These are phyloP conservation scores for Amylocarpus encephaloides DNA, from an alignment of 2,329 filamentous ascomycete genomes.

Conservation along the genomic window DNA sequence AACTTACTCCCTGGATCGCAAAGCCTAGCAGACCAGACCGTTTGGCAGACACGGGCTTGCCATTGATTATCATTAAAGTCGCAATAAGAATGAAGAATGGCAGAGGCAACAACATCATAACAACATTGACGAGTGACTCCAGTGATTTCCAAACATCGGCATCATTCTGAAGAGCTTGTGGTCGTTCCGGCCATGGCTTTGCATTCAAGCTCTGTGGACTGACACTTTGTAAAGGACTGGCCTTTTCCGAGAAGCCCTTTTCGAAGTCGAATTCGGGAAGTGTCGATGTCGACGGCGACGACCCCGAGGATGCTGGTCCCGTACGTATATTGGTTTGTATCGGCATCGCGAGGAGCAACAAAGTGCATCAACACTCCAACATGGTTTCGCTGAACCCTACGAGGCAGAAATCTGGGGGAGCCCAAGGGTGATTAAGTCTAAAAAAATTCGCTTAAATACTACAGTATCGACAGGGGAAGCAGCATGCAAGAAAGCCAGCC, in stretches of 20 bases:
- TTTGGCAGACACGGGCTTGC: slow-evolving; percentile 10
- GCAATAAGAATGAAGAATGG: slow-evolving; percentile 19
- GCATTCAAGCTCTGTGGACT: slow-evolving; percentile 15
- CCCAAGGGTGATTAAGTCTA: background rate
- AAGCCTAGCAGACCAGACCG: slow-evolving; percentile 13
- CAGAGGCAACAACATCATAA: slow-evolving; percentile 18
- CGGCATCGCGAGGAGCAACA: background rate
- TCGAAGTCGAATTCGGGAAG: slow-evolving; percentile 7
- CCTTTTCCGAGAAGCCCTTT: slow-evolving; percentile 11
- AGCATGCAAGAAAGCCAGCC: background rate
- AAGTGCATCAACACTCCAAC: background rate
- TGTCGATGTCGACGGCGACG: slow-evolving; percentile 1
- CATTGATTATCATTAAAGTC: slow-evolving; percentile 15
- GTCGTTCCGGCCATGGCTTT: slow-evolving; percentile 21
- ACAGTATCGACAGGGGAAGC: background rate
- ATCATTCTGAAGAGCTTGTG: slow-evolving; percentile 16
- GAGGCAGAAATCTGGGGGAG: background rate
- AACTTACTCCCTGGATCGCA: slow-evolving; percentile 19
- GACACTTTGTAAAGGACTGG: slow-evolving; percentile 5
- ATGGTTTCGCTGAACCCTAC: background rate
- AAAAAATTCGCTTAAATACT: background rate
- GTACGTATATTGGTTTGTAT: background rate
- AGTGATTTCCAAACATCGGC: slow-evolving; percentile 13
- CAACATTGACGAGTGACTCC: slow-evolving; percentile 15
- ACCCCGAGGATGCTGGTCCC: background rate